Evolutionary conservation across 306 rosid species (phyloP), one percentile per base, ranked within the genome.

Genomic region (Vachellia collinsii): DNA sequence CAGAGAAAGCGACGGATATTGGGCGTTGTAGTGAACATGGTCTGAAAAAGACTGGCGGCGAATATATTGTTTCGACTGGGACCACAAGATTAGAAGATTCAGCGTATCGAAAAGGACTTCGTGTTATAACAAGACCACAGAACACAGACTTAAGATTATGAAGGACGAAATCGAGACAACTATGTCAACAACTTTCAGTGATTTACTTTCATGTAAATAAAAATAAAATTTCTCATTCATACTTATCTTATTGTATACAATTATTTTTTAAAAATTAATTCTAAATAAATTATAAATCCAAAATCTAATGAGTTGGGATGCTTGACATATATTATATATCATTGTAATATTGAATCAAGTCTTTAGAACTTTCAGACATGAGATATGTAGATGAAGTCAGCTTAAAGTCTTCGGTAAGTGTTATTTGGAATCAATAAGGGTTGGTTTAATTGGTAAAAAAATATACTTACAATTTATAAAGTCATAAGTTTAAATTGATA

Each of bases 31-130:
- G 29, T 11, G 50, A 8, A 42, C 19, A 14, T 29, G 2, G 42
- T 37, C 16, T 16, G 70, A 64, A 36, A 64, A 23, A 12, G 68
- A 9, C 36, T 66, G 22, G 17, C 17, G 9, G 72, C 70, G 66
- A 62, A 83, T 67, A 9, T 56, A 34, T 23, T 20, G 38, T 44
- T 65, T 9, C 8, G n/a, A 22, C 0, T 62, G 80, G 71, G 76
- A 72, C 77, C 86, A 56, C 64, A 13, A 63, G 46, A 75, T 46
- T 1, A 41, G 34, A 48, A 36, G 70, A 41, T 13, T 71, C 41
- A 19, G 8, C 0, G 42, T 29, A 36, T 72, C 59, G 71, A 69
- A 77, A 82, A 38, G 62, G 81, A 83, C 76, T 0, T 66, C 74
- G 36, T 4, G 2, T 2, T 5, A 73, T 66, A 22, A 46, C 36